phyloP scores from a whole-genome alignment of 2,329 filamentous ascomycete species.

The Pseudogymnoascus sp. region DNA sequence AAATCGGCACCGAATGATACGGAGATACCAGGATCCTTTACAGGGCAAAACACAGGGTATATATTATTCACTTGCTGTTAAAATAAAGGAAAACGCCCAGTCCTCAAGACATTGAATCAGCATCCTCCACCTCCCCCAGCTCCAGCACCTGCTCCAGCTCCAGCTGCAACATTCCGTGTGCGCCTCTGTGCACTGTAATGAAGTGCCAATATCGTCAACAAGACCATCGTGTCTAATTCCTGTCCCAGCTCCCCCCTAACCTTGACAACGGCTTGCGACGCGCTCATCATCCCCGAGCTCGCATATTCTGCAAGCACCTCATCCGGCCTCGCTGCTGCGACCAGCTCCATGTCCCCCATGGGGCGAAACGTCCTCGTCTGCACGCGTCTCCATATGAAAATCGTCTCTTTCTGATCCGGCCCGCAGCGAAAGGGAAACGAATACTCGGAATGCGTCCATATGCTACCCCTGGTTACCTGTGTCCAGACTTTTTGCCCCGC shows the following conservation, averaged over 20 bases:
- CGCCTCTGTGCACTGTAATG: background rate
- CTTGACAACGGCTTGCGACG: background rate
- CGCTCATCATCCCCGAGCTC: background rate
- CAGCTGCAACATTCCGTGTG: background rate
- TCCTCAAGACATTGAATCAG: background rate
- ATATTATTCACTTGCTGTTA: background rate
- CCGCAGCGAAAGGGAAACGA: background rate
- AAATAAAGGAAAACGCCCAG: background rate
- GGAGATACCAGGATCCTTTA: background rate
- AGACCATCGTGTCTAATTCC: background rate
- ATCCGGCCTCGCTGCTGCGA: background rate
- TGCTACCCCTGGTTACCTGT: background rate
- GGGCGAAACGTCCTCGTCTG: background rate
- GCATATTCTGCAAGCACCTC: background rate
- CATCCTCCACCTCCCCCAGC: background rate
- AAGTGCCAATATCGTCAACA: background rate
- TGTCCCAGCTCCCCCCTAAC: background rate
- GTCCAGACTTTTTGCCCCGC: background rate
- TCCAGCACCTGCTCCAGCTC: background rate
- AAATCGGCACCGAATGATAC: background rate
- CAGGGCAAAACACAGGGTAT: background rate
- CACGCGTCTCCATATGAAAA: background rate
- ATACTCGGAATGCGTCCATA: background rate
- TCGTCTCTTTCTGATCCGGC: background rate
- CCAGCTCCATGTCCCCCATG: background rate